Percentiles rank a stretch among this genome's conserved stretches.
Evolutionary conservation across 2,329 filamentous ascomycete genomes (phyloP).

Genomic region (Monilinia aucupariae): DNA sequence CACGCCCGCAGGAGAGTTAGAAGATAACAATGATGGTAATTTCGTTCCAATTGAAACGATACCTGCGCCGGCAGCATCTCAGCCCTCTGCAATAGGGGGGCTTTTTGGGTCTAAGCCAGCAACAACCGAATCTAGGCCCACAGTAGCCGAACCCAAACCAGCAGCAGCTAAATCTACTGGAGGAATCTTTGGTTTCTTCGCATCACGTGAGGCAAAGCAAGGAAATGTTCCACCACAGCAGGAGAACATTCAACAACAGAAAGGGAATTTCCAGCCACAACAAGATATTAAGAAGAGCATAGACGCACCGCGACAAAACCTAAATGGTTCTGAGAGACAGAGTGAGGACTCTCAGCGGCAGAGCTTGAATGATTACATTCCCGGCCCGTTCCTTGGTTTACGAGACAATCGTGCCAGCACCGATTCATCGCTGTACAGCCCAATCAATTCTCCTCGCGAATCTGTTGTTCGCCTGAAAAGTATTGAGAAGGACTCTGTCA

Average conservation of each 20-base stretch:
- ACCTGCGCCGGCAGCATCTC: background rate
- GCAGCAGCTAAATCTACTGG: background rate
- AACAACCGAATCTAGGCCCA: background rate
- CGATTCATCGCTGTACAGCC: constrained; percentile 70
- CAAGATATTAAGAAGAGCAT: background rate
- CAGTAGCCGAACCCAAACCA: background rate
- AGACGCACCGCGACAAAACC: background rate
- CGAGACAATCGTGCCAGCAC: constrained; percentile 54
- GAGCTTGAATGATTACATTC: constrained; percentile 10
- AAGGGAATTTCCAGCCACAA: background rate
- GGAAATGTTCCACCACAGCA: constrained; percentile 18
- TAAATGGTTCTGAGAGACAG: background rate
- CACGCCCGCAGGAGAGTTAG: constrained; percentile 69
- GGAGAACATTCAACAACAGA: background rate
- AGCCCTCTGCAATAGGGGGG: background rate
- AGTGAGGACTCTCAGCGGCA: background rate
- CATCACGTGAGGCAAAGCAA: constrained; percentile 41
- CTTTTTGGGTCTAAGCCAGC: background rate
- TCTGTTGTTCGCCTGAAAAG: constrained; percentile 35
- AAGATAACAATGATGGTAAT: constrained; percentile 66
- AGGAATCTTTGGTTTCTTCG: constrained; percentile 55
- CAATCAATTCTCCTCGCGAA: constrained; percentile 61
- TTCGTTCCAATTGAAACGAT: constrained; percentile 58
- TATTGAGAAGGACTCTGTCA: background rate
- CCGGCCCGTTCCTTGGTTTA: constrained; percentile 54